Base-by-base conservation (phyloP, 1,139 yeast genomes). In the Debaryomyces coudertii region DNA sequence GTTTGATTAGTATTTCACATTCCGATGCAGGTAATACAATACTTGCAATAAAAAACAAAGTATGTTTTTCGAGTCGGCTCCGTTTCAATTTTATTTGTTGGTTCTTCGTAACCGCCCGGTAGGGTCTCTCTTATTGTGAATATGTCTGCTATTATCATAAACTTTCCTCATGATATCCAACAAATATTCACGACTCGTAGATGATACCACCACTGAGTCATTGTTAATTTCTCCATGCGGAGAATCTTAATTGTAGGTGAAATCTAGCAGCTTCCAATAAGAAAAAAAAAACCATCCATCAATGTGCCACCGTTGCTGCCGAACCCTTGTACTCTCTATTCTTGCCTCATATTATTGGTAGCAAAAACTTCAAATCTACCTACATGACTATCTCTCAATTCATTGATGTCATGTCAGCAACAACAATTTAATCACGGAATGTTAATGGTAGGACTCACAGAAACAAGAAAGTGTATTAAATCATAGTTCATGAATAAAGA, bases 391-490 rank as follows among this genome's bases (percentile, higher is more conserved):
- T 74, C 71, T 33, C 90, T 71, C 59, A 85, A 66, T 55, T 85
- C 87, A 0, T 85, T 83, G 1, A 83, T 75, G 53, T 89, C 95
- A 47, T n/a, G n/a, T 87, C 82, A 58, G 80, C 89, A 20, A 93
- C 93, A 1, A 90, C 93, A 45, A 90, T 65, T 3, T 90, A 79
- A 1, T 97, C 92, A 64, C 90, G 97, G 53, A 89, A 80, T 1
- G 85, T 95, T 90, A 96, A 85, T 0, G 96, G 87, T 0, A 83
- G 71, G 2, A 90, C 95, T 2, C 87, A 89, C 25, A 84, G 56
- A 50, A 88, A 85, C 41, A 62, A 57, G 31, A 77, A 61, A 1
- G 73, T 60, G 0, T 57, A 48, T 3, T 52, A 47, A 4, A 65
- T 50, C 2, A 52, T 53, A 1, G 40, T 46, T 22, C 49, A n/a